Base-by-base conservation (phyloP, 257 asterid genomes). In the Asclepias syriaca region DNA sequence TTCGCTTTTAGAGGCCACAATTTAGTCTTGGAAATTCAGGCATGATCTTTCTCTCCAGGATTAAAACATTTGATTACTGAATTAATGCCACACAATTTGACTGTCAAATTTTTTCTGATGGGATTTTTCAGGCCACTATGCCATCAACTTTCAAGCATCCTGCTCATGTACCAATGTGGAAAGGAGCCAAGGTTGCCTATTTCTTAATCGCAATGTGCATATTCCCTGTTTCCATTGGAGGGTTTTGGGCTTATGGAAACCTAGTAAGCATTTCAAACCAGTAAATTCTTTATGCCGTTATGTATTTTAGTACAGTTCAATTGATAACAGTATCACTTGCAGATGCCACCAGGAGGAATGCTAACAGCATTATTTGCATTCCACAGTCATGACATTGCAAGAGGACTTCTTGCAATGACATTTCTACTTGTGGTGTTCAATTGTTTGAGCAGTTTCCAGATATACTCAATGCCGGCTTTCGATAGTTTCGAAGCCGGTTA, bases 141-240 rank as follows among this genome's bases (percentile, higher is more conserved):
- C 99, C 99, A 14, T 95, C 99, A 46, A 92, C 94, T 8, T 92
- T 95, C 84, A 92, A 95, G 87, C 94, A 90, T 78, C 98, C 99
- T 6, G 98, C 99, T 64, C 91, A 92, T 59, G 88, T 90, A 72
- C 96, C 96, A 0, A 95, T 92, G 98, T 95, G 99, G 99, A 92
- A 89, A 79, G 99, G 99, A 76, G 98, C 88, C 43, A 95, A 95
- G 83, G 83, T 95, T 58, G 97, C 99, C 3, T 92, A 92, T 53
- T 72, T 80, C 77, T 87, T 95, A 50, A 83, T 95, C 57, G 97
- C 99, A 8, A 80, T 86, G 94, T 95, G 99, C 81, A 24, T 95
- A 75, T 92, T 95, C 75, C 99, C 99, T 1, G 84, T 95, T 40
- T 90, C 99, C 48, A 87, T 95, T 61, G 99, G 99, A 81, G 99